Conservation (phyloP, 805 yeast genomes). For the Metschnikowia borealis region DNA sequence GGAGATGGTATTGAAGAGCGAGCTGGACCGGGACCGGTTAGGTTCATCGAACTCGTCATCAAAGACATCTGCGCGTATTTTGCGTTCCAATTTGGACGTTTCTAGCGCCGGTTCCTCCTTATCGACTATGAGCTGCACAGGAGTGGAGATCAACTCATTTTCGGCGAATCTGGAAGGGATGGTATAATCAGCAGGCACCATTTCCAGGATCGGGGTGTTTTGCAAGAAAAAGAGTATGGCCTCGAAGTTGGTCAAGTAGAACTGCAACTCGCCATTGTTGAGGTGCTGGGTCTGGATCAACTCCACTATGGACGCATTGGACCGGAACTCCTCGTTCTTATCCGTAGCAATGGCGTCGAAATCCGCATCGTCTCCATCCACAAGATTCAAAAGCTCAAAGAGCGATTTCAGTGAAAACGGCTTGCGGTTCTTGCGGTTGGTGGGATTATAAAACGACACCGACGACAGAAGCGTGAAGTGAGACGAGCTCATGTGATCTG, state of each 20-base stretch:
- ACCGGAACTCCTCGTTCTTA: conserved; percentile 19
- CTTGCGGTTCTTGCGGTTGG: conserved; percentile 8
- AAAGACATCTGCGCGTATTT: conserved; percentile 3
- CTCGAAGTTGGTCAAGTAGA: conserved; percentile 40
- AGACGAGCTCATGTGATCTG: conserved; percentile 21
- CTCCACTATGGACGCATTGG: conserved; percentile 29
- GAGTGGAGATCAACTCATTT: conserved; percentile 17
- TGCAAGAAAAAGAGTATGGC: conserved; percentile 37
- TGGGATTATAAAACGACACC: conserved; percentile 14
- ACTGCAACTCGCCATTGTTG: conserved; percentile 37
- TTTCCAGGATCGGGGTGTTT: conserved; percentile 32
- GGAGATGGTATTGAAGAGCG: conserved; percentile 35
- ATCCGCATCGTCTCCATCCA: conserved; percentile 1
- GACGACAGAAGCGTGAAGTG: conserved; percentile 12
- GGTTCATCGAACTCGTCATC: conserved; percentile 13
- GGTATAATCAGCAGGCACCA: conserved; percentile 13
- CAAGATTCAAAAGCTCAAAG: conserved; percentile 7
- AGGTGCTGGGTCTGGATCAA: conserved; percentile 25
- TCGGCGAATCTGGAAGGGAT: conserved; percentile 8
- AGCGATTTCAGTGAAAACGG: conserved; percentile 7
- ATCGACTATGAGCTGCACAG: conserved; percentile 25
- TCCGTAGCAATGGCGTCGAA: conserved; percentile 2
- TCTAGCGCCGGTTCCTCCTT: conserved; percentile 6
- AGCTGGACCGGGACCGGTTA: conserved; percentile 35
- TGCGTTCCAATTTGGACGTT: neutral